phyloP scores from a whole-genome alignment of 495 filamentous ascomycete species.

The Penicillium goetzii region DNA sequence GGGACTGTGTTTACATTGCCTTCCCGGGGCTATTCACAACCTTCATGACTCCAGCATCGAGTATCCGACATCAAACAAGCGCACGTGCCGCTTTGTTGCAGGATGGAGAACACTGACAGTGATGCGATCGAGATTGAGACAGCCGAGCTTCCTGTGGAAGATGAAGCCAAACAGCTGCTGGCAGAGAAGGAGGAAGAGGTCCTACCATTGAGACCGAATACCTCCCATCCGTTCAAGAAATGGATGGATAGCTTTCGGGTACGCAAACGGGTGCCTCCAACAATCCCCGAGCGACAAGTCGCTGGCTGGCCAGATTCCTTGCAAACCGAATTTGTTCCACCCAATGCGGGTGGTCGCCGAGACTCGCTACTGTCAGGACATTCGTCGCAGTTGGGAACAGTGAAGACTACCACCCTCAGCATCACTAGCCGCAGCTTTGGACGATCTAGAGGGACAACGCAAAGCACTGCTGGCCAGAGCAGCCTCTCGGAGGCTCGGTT shows the following conservation, averaged over 20 bases:
- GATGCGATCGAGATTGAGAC: slow-evolving; percentile 10
- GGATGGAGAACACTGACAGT: slow-evolving; percentile 22
- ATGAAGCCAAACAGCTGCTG: slow-evolving; percentile 20
- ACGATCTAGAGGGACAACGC: slow-evolving; percentile 59
- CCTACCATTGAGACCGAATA: slow-evolving; percentile 12
- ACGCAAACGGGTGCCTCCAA: slow-evolving; percentile 35
- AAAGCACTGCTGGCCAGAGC: slow-evolving; percentile 55
- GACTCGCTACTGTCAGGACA: slow-evolving; percentile 58
- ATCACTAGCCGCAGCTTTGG: slow-evolving; percentile 68
- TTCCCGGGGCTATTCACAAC: slow-evolving; percentile 3
- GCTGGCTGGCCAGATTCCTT: slow-evolving; percentile 52
- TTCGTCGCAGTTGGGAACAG: slow-evolving; percentile 73
- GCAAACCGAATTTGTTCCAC: slow-evolving; percentile 30
- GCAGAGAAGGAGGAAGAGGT: slow-evolving; percentile 10
- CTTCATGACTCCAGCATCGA: slow-evolving; percentile 18
- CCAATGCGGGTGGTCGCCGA: slow-evolving; percentile 28
- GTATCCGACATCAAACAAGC: slow-evolving; percentile 6
- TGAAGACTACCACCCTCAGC: slow-evolving; percentile 78
- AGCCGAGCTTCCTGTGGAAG: slow-evolving; percentile 4
- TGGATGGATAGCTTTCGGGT: slow-evolving; percentile 60
- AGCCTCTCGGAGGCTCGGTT: slow-evolving; percentile 57
- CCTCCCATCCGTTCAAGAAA: slow-evolving; percentile 48
- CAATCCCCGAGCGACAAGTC: slow-evolving; percentile 35
- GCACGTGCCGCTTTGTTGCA: slow-evolving; percentile 9
- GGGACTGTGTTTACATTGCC: slow-evolving; percentile 3